Conservation (phyloP, 2,329 filamentous ascomycete species). For the Trichoderma pleuroti region DNA sequence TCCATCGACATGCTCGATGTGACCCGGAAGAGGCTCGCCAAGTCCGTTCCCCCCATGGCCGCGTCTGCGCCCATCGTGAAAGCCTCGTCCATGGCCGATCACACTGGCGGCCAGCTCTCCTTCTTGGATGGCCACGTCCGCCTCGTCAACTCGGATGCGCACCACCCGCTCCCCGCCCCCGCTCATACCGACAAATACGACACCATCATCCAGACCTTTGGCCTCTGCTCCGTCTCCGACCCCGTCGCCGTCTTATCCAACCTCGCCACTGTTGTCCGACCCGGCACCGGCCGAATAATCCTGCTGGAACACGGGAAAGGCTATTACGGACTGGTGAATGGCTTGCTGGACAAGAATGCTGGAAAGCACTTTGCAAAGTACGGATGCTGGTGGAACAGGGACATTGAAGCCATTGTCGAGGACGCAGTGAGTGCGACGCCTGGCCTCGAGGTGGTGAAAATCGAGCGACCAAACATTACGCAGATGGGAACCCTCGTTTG, state of each 20-base stretch:
- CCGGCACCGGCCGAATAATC: conserved; percentile 56
- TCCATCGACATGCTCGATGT: conserved; percentile 58
- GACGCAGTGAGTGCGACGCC: conserved; percentile 46
- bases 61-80: conserved; percentile 32
- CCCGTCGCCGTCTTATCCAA: conserved; percentile 52
- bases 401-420: conserved; percentile 54
- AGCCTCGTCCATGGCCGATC: conserved; percentile 33
- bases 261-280: conserved; percentile 50
- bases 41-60: conserved; percentile 40
- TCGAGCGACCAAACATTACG: conserved; percentile 49
- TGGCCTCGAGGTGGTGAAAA: conserved; percentile 53
- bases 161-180: conserved; percentile 40
- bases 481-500: conserved; percentile 58
- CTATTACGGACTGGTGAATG: conserved; percentile 52
- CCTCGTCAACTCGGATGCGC: conserved; percentile 49
- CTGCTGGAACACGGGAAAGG: conserved; percentile 62
- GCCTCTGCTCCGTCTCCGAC: conserved; percentile 59
- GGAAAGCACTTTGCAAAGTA: conserved; percentile 55
- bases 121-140: conserved; percentile 44
- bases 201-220: conserved; percentile 62
- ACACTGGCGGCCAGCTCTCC: conserved; percentile 36
- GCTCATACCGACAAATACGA: conserved; percentile 51
- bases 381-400: conserved; percentile 67
- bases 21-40: conserved; percentile 50
- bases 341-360: conserved; percentile 53